phyloP scores from a whole-genome alignment of 2,329 filamentous ascomycete genomes.

The Pseudocercospora eumusae region DNA sequence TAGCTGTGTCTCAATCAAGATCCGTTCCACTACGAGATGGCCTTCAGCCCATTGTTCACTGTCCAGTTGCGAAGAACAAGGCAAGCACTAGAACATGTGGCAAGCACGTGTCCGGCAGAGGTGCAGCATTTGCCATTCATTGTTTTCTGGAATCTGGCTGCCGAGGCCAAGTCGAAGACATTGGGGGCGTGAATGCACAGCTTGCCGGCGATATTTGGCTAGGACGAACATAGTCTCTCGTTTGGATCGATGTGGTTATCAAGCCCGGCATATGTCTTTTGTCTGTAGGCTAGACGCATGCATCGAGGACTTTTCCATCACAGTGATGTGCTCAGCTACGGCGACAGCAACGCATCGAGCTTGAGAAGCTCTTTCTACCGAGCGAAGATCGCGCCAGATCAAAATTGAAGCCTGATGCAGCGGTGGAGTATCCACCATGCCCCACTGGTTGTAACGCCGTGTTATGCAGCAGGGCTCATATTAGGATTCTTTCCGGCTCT shows the following conservation, averaged over 20 bases:
- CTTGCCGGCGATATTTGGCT: no score
- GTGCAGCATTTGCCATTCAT: not conserved
- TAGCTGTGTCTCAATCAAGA: not conserved
- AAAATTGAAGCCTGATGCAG: not conserved
- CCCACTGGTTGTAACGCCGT: not conserved
- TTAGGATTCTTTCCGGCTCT: conserved; percentile 42
- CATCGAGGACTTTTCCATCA: not conserved
- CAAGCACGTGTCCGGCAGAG: not conserved
- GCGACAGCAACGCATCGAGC: not conserved
- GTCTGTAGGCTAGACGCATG: not conserved
- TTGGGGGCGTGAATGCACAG: not conserved
- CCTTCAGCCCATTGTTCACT: not conserved
- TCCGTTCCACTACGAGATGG: not conserved
- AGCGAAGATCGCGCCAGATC: not conserved
- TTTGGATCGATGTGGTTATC: no score
- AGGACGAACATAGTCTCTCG: no score
- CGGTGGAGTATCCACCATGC: not conserved
- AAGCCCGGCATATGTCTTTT: not conserved
- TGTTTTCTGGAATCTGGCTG: not conserved
- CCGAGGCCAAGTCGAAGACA: not conserved
- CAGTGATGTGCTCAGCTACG: not conserved
- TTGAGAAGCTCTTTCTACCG: not conserved
- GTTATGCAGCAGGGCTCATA: conserved; percentile 27
- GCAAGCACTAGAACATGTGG: not conserved
- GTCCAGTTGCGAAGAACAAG: not conserved